phyloP scores from a whole-genome alignment of 2,329 filamentous ascomycete species.

The Pyricularia grisea region DNA sequence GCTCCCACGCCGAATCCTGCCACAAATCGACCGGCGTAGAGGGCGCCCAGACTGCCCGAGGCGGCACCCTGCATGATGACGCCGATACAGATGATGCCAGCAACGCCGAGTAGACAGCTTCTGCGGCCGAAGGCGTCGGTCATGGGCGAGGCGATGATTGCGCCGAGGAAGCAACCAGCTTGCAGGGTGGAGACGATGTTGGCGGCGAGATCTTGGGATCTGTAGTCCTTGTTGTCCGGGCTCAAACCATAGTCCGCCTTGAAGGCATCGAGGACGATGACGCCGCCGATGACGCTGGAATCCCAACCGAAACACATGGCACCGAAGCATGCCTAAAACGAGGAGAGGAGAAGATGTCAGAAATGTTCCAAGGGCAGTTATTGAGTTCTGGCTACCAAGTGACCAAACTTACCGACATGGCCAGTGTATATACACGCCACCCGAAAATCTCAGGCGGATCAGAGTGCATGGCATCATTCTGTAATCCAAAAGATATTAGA shows the following conservation, averaged over 20 bases:
- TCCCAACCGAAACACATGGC: slow-evolving; percentile 18
- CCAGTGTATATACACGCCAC: slow-evolving; percentile 56
- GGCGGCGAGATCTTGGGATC: slow-evolving; percentile 10
- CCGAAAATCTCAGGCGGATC: slow-evolving; percentile 62
- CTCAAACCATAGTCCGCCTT: slow-evolving; percentile 4
- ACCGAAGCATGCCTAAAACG: slow-evolving; percentile 13
- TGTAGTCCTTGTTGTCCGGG: background rate
- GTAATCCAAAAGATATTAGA: slow-evolving; percentile 8
- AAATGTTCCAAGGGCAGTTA: background rate
- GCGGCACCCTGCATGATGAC: slow-evolving; percentile 21
- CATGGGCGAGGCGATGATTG: slow-evolving; percentile 14
- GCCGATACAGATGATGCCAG: slow-evolving; percentile 16
- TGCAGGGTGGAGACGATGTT: slow-evolving; percentile 17
- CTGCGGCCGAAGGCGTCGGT: slow-evolving; percentile 22
- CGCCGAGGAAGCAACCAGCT: slow-evolving; percentile 15
- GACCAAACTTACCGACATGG: slow-evolving; percentile 33
- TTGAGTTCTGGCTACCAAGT: background rate
- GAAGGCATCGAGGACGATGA: slow-evolving; percentile 16
- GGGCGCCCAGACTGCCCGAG: slow-evolving; percentile 18
- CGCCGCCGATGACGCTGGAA: slow-evolving; percentile 17
- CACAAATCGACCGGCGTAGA: slow-evolving; percentile 31
- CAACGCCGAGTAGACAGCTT: slow-evolving; percentile 12
- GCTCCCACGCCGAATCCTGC: slow-evolving; percentile 41
- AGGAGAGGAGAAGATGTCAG: background rate
- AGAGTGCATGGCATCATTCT: slow-evolving; percentile 50